Conservation (phyloP, 1,139 yeast genomes). For the Blastobotrys apis region DNA sequence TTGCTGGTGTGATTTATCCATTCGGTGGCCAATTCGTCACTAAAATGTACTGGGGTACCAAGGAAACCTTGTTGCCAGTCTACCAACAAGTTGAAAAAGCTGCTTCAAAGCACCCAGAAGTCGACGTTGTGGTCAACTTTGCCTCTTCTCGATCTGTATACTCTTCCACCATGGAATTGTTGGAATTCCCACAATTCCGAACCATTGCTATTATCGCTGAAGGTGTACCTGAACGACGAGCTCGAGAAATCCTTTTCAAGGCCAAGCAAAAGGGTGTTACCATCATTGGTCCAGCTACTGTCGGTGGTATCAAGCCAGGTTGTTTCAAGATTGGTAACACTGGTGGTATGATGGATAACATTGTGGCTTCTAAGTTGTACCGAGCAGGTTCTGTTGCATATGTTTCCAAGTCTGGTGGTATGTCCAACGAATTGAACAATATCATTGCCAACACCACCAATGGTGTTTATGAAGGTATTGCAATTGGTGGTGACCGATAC, state of each 20-base stretch:
- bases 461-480: conserved; percentile 47
- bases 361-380: conserved; percentile 46
- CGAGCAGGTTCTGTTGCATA: conserved; percentile 47
- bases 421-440: conserved; percentile 48
- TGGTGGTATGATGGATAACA: conserved; percentile 50
- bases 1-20: conserved; percentile 46
- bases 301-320: conserved; percentile 49
- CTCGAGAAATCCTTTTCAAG: conserved; percentile 43
- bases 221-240: conserved; percentile 48
- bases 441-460: conserved; percentile 44
- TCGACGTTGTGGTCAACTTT: conserved; percentile 46
- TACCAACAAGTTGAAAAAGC: conserved; percentile 43
- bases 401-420: conserved; percentile 48
- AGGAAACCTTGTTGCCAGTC: conserved; percentile 45
- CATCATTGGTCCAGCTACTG: conserved; percentile 48
- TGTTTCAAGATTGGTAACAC: conserved; percentile 49
- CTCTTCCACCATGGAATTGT: conserved; percentile 45
- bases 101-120: conserved; percentile 44
- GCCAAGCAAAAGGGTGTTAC: conserved; percentile 45
- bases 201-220: conserved; percentile 48
- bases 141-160: conserved; percentile 46
- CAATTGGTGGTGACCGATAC: conserved; percentile 47
- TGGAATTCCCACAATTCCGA: conserved; percentile 44
- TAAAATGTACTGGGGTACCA: conserved; percentile 49
- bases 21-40: conserved; percentile 45